Conservation (phyloP, 495 filamentous ascomycete genomes). For the Collariella sp. region DNA sequence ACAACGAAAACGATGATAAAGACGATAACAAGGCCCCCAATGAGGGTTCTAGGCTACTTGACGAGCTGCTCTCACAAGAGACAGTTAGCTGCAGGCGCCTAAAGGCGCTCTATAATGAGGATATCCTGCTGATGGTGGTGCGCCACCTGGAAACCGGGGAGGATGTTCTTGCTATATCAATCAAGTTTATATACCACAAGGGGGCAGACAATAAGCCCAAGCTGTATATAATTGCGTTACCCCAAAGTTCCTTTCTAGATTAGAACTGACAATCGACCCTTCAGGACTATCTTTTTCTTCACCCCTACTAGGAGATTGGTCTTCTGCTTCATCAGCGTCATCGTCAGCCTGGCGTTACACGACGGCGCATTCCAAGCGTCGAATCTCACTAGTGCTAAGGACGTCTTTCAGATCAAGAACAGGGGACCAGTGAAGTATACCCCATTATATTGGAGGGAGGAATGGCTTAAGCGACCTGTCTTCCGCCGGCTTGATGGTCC, state of each 20-base stretch:
- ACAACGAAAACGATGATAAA: neutral
- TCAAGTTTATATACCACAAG: conserved; percentile 23
- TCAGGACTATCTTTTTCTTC: conserved; percentile 18
- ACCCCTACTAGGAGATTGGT: conserved; percentile 10
- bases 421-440: conserved; percentile 17
- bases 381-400: conserved; percentile 8
- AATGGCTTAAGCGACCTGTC: conserved; percentile 22
- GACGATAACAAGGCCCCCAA: conserved; percentile 7
- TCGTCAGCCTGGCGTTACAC: conserved; percentile 10
- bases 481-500: conserved; percentile 15
- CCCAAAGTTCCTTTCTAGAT: neutral
- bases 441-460: conserved; percentile 19
- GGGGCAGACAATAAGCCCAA: conserved; percentile 28
- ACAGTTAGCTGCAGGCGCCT: conserved; percentile 5
- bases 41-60: conserved; percentile 13
- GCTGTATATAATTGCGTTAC: conserved; percentile 19
- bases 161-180: conserved; percentile 22
- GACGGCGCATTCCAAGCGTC: conserved; percentile 9
- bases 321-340: conserved; percentile 14
- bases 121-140: conserved; percentile 23
- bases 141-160: conserved; percentile 19
- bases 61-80: conserved; percentile 15
- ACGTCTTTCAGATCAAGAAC: conserved; percentile 20
- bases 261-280: neutral
- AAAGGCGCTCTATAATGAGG: conserved; percentile 23